Percentiles rank a stretch among this genome's conserved stretches.
These are phyloP conservation scores for Pythium phragmitis DNA, from an alignment of 352 stramenopile genomes.

Conservation along the genomic window DNA sequence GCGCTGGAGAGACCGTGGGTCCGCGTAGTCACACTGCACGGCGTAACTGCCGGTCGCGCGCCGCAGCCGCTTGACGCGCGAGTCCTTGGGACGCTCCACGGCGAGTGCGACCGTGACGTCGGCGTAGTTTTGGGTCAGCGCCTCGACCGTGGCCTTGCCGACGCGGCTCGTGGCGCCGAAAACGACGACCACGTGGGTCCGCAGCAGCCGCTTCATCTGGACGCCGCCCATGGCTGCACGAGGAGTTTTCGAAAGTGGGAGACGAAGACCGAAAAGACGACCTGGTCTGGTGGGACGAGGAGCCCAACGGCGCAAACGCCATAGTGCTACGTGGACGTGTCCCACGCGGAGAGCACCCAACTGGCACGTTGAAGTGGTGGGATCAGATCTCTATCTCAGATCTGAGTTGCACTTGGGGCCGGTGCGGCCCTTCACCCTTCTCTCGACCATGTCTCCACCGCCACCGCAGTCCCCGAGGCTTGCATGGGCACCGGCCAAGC, in stretches of 20 bases:
- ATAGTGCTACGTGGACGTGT: not conserved
- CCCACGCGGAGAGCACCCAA: not conserved
- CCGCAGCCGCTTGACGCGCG: constrained; percentile 51
- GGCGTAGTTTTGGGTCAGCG: constrained; percentile 39
- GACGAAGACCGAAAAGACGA: not conserved
- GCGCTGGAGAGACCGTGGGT: constrained; percentile 45
- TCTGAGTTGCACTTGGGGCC: not conserved
- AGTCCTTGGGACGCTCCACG: constrained; percentile 54
- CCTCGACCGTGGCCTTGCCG: constrained; percentile 53
- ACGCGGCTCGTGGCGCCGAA: constrained; percentile 74
- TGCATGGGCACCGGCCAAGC: constrained; percentile 18
- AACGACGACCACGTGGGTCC: constrained; percentile 63
- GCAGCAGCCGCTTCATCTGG: constrained; percentile 58
- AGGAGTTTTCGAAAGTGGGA: not conserved
- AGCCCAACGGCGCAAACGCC: not conserved
- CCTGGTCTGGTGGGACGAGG: constrained; percentile 2
- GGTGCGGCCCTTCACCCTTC: too few relatives aligned
- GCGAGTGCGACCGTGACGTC: constrained; percentile 54
- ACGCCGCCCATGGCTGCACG: constrained; percentile 25
- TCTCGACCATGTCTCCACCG: not conserved
- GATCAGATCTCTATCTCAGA: constrained; percentile 12
- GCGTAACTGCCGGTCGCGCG: constrained; percentile 53
- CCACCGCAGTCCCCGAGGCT: not conserved
- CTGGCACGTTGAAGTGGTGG: constrained; percentile 8
- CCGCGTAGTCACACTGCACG: constrained; percentile 53